Base-by-base conservation (phyloP, 148 eudicot species). In the Rhododendron simsii region DNA sequence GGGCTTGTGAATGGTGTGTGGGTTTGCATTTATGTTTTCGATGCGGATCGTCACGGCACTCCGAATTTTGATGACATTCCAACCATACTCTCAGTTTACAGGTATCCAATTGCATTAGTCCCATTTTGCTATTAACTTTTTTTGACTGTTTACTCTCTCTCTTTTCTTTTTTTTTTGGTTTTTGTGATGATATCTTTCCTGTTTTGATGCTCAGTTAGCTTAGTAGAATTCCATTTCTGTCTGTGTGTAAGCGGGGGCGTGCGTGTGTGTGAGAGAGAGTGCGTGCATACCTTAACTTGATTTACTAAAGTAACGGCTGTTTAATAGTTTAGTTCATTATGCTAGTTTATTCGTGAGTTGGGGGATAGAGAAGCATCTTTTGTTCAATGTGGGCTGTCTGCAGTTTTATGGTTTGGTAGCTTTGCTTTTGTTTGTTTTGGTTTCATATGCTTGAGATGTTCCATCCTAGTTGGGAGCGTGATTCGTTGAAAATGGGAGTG, bases 1-100 rank as follows among this genome's bases (percentile, higher is more conserved):
- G 90, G 90, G 78, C 82, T 5, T 3, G 80, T 83, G 79, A 83
- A 88, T 39, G 90, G 88, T 33, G 88, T 88, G 9, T 88, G 90
- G 90, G 75, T 88, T 39, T 88, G 90, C 80, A 51, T 86, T 71
- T 86, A 63, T 53, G 88, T 88, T 33, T 88, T 88, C 5, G 83
- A 87, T 45, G 86, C 73, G 2, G 80, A 65, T 26, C 71, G 57
- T 15, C 51, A 39, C 15, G 1, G 47, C 47, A 45, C 81, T 87
- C 21, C 45, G 15, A 41, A 74, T 87, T 47, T 55, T 51, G 35
- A 41, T 48, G 16, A 73, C 35, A 74, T 87, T 87, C 89, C 87
- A 20, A 14, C 82, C 39, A 81, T 87, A 5, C 87, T 87, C 76
- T 84, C 81, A 37, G 59, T 76, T 55, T 76, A 35, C 35, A 75